Base-by-base conservation (phyloP, 2,329 filamentous ascomycete genomes). In the Fusarium anguioides region DNA sequence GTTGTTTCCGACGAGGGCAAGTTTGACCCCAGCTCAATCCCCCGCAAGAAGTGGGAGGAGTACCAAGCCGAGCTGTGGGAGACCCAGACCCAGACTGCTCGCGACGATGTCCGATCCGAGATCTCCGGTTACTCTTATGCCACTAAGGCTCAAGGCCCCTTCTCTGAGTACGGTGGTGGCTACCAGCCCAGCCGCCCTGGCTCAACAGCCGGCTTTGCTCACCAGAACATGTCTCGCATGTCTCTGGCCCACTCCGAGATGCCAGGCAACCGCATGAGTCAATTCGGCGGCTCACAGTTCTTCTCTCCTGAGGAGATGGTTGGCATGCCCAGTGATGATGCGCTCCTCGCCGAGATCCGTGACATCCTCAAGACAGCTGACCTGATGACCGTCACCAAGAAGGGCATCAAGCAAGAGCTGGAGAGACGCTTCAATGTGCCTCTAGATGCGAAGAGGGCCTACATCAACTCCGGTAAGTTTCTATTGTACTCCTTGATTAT, bases 51-150 rank as follows among this genome's bases (percentile, higher is more conserved):
- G 85, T 99, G 96, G 96, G 96, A 99, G 79, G 96, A 99, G 75
- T 99, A 98, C 79, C 96, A 99, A 80, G 91, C 91, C 66, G 96
- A 98, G 84, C 89, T 99, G 41, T 99, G 95, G 96, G 96, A 99
- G 76, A 91, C 92, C 2, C 93, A 97, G 81, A 97, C 87, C 8
- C 93, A 97, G 80, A 96, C 87, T 8, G 84, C 92, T n/a, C 90
- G 91, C 73, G 87, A 89, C 68, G 96, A 99, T 76, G 83, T 89
- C 23, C 90, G 87, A 61, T 97, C 94, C 11, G 95, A 97, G 78
- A 82, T 95, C 50, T 97, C 94, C n/a, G 95, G 95, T 58, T 92
- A 93, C 82, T 96, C 92, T 54, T 99, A 98, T 76, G 95, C 89
- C 54, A 99, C 96, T 65, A 97, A 96, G 81, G 91, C 86, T 72